Evolutionary conservation across 371 early-diverging fungal species (phyloP).

Genomic region (Mucor indicus): DNA sequence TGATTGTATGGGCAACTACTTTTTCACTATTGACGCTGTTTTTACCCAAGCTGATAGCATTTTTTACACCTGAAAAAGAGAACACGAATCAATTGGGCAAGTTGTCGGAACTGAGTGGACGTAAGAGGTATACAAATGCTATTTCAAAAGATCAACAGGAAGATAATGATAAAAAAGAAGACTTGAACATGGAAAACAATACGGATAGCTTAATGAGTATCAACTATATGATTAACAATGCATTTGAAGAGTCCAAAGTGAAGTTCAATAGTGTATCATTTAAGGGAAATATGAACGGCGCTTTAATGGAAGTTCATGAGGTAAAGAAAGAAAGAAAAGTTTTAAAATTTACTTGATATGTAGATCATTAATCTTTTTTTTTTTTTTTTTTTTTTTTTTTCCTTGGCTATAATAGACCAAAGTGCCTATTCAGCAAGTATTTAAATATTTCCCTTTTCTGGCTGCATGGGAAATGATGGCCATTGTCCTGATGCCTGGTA

Average conservation of each 20-base stretch:
- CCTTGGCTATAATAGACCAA: conserved; percentile 20
- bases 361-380: not conserved
- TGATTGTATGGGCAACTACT: conserved; percentile 55
- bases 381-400: too few species aligned
- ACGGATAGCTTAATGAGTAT: conserved; percentile 23
- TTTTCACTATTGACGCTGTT: conserved; percentile 53
- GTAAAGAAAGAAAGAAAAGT: conserved; percentile 20
- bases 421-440: conserved; percentile 46
- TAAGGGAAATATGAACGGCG: conserved; percentile 15
- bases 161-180: not conserved
- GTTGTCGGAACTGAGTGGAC: conserved; percentile 23
- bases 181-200: not conserved
- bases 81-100: conserved; percentile 11
- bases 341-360: too few species aligned
- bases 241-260: conserved; percentile 4
- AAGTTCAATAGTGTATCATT: conserved; percentile 10
- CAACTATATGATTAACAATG: conserved; percentile 24
- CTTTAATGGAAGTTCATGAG: conserved; percentile 49
- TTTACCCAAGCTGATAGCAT: conserved; percentile 49
- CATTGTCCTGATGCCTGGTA: conserved; percentile 46
- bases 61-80: conserved; percentile 18
- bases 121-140: conserved; percentile 1
- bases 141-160: not conserved
- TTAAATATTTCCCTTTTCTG: conserved; percentile 46
- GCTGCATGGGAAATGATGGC: conserved; percentile 59